A percentile compares a stretch with the other conserved stretches of the same genome.
These are phyloP conservation scores for Sphagnum fallax DNA, from an alignment of 228 moss, liverwort and hornwort genomes.

Conservation along the genomic window DNA sequence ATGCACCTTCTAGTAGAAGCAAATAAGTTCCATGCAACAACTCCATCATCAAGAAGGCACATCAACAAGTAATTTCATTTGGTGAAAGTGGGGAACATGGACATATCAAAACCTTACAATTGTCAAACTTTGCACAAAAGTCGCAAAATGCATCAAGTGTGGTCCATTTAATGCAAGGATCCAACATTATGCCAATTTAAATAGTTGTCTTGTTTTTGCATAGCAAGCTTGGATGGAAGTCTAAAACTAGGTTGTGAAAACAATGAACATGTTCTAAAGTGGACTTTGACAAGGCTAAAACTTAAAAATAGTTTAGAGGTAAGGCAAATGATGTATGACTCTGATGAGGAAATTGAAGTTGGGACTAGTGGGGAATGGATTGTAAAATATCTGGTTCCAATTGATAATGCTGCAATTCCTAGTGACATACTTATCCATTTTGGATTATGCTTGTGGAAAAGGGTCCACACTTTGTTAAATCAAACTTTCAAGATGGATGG, in stretches of 20 bases:
- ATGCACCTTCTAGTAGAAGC: neutral
- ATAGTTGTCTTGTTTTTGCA: neutral
- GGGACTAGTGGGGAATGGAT: neutral
- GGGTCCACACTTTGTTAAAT: neutral
- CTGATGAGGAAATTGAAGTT: neutral
- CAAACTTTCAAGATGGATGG: neutral
- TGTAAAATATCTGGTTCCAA: neutral
- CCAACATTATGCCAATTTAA: neutral
- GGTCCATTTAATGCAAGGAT: rapidly evolving
- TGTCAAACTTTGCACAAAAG: neutral
- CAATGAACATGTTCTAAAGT: neutral
- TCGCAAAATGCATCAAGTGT: neutral
- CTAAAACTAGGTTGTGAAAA: neutral
- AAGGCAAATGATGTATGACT: neutral
- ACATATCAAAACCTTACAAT: rapidly evolving
- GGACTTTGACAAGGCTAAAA: neutral
- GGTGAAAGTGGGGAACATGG: neutral
- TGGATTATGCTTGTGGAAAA: neutral
- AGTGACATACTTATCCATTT: neutral
- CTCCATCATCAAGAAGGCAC: neutral
- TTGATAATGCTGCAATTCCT: neutral
- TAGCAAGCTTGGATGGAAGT: neutral
- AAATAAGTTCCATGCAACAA: neutral
- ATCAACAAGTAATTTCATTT: neutral
- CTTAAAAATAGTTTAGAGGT: neutral